phyloP scores from a whole-genome alignment of 2,329 filamentous ascomycete species.

The Monosporascus sp. region DNA sequence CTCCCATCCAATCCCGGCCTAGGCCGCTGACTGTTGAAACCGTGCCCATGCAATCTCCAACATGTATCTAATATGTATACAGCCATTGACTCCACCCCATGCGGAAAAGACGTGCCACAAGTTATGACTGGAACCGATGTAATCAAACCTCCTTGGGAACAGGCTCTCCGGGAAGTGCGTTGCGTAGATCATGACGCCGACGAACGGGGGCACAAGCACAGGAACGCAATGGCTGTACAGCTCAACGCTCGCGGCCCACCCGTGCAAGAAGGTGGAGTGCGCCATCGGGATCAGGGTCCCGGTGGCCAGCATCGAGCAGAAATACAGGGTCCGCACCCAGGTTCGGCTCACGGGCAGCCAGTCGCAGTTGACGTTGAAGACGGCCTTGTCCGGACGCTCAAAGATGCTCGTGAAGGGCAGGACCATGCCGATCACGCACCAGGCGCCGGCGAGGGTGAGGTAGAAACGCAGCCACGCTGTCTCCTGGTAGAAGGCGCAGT shows the following conservation, averaged over 20 bases:
- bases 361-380: neutral
- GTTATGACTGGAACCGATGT: neutral
- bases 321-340: neutral
- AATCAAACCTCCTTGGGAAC: neutral
- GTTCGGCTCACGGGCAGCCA: neutral
- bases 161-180: neutral
- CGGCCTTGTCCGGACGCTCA: neutral
- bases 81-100: neutral
- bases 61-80: neutral
- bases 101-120: neutral
- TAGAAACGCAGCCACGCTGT: neutral
- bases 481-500: neutral
- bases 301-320: neutral
- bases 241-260: neutral
- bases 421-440: neutral
- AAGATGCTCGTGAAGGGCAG: neutral
- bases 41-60: neutral
- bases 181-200: neutral
- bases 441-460: neutral
- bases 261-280: neutral
- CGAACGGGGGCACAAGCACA: neutral
- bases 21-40: neutral
- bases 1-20: neutral
- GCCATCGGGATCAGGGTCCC: neutral
- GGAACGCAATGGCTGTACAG: neutral